Percentiles rank a stretch among this genome's conserved stretches.
phyloP scores from a whole-genome alignment of 352 stramenopile species.

The Phytophthora meadii region DNA sequence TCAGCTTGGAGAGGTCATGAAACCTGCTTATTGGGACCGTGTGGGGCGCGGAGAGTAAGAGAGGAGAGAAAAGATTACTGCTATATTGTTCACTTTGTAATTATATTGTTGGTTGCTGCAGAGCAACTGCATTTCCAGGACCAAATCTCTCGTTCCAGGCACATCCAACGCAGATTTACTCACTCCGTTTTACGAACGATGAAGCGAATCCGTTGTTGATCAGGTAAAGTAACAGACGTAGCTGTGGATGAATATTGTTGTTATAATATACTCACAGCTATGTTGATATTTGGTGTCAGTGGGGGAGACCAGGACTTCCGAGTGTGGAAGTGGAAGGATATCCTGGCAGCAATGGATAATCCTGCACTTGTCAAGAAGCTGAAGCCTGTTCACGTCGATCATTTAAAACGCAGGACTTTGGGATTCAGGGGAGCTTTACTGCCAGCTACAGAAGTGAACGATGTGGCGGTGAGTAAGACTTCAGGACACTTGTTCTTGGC shows the following conservation, averaged over 20 bases:
- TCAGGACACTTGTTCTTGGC: conserved; percentile 59
- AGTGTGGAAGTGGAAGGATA: conserved; percentile 78
- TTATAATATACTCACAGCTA: conserved; percentile 3
- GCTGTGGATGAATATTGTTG: neutral
- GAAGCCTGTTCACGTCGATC: conserved; percentile 51
- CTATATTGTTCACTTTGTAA: conserved; percentile 7
- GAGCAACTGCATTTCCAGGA: conserved; percentile 45
- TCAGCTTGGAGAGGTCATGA: conserved; percentile 50
- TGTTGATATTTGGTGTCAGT: conserved; percentile 29
- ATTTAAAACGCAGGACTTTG: conserved; percentile 62
- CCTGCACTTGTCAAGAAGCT: conserved; percentile 28
- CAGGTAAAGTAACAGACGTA: conserved; percentile 41
- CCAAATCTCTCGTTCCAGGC: conserved; percentile 71
- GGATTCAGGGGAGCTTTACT: conserved; percentile 67
- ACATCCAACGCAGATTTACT: conserved; percentile 79
- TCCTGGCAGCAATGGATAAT: conserved; percentile 50
- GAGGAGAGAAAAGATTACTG: neutral
- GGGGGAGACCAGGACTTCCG: conserved; percentile 82
- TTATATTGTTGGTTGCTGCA: conserved; percentile 29
- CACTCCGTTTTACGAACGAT: conserved; percentile 71
- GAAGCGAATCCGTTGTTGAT: conserved; percentile 59
- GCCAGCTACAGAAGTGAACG: conserved; percentile 75
- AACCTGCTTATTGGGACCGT: conserved; percentile 55
- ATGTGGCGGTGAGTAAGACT: conserved; percentile 52
- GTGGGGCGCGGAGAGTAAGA: conserved; percentile 47